Evolutionary conservation across 306 rosid genomes (phyloP).

Genomic region (Inga oerstediana): DNA sequence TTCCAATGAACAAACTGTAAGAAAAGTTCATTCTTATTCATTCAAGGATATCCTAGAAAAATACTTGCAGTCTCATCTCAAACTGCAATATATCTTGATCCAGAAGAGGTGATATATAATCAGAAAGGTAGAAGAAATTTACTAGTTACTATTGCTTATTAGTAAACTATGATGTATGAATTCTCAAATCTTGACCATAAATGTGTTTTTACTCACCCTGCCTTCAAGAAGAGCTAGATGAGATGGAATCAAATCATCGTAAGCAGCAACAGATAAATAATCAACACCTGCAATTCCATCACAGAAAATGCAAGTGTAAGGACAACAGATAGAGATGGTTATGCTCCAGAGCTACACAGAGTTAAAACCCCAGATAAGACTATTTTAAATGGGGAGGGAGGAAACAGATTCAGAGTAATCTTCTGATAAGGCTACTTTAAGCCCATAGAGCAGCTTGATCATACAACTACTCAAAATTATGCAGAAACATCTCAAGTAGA

Average conservation of each 20-base stretch:
- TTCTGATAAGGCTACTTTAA: slow-evolving; percentile 19
- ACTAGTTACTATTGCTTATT: slow-evolving; percentile 3
- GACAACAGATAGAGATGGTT: not conserved
- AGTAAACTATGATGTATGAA: slow-evolving; percentile 1
- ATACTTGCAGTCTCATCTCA: slow-evolving; percentile 26
- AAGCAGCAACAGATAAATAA: slow-evolving; percentile 52
- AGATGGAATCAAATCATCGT: slow-evolving; percentile 45
- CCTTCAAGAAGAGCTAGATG: slow-evolving; percentile 50
- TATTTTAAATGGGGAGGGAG: not conserved
- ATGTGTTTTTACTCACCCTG: slow-evolving; percentile 37
- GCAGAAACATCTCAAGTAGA: slow-evolving; percentile 6
- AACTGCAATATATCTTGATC: not conserved
- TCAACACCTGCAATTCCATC: slow-evolving; percentile 41
- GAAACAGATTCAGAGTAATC: slow-evolving; percentile 20
- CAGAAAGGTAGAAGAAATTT: slow-evolving; percentile 9
- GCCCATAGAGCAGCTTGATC: slow-evolving; percentile 16
- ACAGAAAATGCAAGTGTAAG: slow-evolving; percentile 29
- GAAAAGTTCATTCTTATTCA: not conserved
- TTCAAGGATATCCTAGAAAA: slow-evolving; percentile 15
- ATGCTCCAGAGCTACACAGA: not conserved
- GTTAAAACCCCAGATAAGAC: not conserved
- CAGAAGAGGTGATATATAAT: not conserved
- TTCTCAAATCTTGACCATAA: slow-evolving; percentile 10
- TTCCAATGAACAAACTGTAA: slow-evolving; percentile 13
- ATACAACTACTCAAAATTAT: slow-evolving; percentile 12